Base-by-base conservation (phyloP, 441 rosid species). In the Omphalea diandra region DNA sequence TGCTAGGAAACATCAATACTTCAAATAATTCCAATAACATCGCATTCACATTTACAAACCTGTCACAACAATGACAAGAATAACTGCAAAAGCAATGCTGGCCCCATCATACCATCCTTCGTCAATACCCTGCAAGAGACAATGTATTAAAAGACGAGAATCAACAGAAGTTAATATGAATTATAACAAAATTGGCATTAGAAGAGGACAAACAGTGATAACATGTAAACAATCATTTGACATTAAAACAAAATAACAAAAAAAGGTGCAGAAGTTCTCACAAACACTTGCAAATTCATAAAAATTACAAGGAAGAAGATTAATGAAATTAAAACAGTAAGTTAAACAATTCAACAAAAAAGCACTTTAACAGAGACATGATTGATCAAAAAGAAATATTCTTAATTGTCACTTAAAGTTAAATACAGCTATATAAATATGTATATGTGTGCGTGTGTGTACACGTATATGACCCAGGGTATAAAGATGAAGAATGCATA, bases 81-180 rank as follows among this genome's bases (percentile, higher is more conserved):
- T 73, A 77, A 95, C 99, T 24, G 99, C 99, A 80, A 95, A 90
- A 71, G 95, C 96, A 82, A 93, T 95, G 89, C 99, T 95, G 69
- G 87, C 90, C 22, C 99, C 99, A 83, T 95, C 99, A 68, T 93
- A 93, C 99, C 99, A 93, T 70, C 99, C 99, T 79, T 89, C 86
- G 83, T 89, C 59, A 36, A 87, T 87, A 74, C 99, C 99, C 99
- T 95, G 66, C 62, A 77, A 41, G 27, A 77, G 43, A 67, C 35
- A n/a, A n/a, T n/a, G n/a, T n/a, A n/a, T n/a, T n/a, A n/a, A n/a
- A n/a, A n/a, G n/a, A n/a, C n/a, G n/a, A n/a, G n/a, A n/a, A n/a
- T n/a, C n/a, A n/a, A n/a, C n/a, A n/a, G n/a, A n/a, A n/a, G n/a
- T n/a, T n/a, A n/a, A n/a, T n/a, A n/a, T n/a, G n/a, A n/a, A n/a